These are phyloP conservation scores for Aspergillus fructus DNA, from an alignment of 2,329 filamentous ascomycete genomes.

Conservation along the genomic window DNA sequence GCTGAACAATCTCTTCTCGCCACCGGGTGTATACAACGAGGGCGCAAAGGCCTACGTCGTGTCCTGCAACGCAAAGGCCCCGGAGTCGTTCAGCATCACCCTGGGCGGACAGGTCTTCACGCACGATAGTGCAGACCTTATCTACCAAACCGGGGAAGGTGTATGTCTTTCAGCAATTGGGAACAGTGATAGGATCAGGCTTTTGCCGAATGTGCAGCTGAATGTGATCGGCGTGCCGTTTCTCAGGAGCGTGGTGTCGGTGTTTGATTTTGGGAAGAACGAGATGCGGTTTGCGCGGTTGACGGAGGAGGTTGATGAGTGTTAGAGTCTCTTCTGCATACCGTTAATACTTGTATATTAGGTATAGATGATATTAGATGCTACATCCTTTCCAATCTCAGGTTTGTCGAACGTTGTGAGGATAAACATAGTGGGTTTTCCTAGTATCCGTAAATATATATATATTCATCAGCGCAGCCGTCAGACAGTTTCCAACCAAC, in stretches of 20 bases:
- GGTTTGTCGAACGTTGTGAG: too few species aligned
- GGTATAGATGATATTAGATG: too few species aligned
- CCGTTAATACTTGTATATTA: too few species aligned
- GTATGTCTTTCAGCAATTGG: constrained; percentile 24
- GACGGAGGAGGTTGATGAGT: neutral
- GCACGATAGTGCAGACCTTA: constrained; percentile 31
- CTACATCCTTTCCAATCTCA: too few species aligned
- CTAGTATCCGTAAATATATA: too few species aligned
- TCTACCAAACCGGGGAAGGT: constrained; percentile 24
- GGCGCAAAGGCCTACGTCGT: constrained; percentile 38
- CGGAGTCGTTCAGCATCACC: constrained; percentile 39
- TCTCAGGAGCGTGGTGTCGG: constrained; percentile 51
- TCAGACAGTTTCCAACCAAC: too few species aligned
- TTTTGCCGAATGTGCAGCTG: constrained; percentile 24
- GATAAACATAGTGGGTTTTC: too few species aligned
- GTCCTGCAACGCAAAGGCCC: constrained; percentile 43
- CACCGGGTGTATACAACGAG: constrained; percentile 38
- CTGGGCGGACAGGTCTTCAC: constrained; percentile 39
- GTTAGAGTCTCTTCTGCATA: too few species aligned
- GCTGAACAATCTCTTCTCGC: constrained; percentile 44
- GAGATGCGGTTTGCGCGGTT: constrained; percentile 47
- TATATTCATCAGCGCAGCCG: too few species aligned
- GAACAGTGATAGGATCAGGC: constrained; percentile 30
- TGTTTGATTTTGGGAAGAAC: constrained; percentile 51
- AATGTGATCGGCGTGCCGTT: constrained; percentile 50